A percentile compares a stretch with the other conserved stretches of the same genome.
phyloP scores from a whole-genome alignment of 2,329 filamentous ascomycete species.

The Exophiala xenobiotica region DNA sequence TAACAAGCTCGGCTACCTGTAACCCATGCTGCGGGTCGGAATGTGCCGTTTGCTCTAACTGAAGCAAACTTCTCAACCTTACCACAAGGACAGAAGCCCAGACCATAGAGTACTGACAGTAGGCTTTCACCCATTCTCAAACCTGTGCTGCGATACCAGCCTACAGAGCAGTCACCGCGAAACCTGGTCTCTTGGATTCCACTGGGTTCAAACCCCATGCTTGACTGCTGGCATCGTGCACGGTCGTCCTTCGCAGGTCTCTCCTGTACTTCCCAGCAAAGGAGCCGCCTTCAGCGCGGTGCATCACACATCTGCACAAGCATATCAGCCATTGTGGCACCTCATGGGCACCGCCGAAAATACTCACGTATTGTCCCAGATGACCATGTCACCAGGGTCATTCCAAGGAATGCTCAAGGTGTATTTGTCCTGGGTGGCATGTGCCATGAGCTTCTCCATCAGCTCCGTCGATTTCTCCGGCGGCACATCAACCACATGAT shows the following conservation, averaged over 20 bases:
- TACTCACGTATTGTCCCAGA: constrained; percentile 59
- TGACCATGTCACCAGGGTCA: constrained; percentile 50
- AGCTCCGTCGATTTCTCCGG: constrained; percentile 39
- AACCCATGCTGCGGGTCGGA: no score
- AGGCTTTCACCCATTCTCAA: no score
- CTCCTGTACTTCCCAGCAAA: constrained; percentile 51
- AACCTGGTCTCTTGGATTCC: constrained; percentile 34
- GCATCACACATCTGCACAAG: constrained; percentile 53
- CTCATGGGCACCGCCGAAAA: no score
- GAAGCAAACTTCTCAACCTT: no score
- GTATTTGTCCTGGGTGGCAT: constrained; percentile 51
- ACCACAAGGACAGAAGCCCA: no score
- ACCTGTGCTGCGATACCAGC: no score
- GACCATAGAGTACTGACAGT: no score
- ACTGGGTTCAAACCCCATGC: constrained; percentile 47
- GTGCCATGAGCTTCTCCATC: constrained; percentile 40
- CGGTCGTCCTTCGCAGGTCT: constrained; percentile 58
- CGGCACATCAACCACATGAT: constrained; percentile 50
- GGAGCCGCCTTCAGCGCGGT: constrained; percentile 50
- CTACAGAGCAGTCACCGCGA: constrained; percentile 24
- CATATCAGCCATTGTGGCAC: no score
- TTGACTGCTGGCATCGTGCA: constrained; percentile 50
- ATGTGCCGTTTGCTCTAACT: no score
- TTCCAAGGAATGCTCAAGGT: constrained; percentile 50
- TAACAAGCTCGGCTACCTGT: no score